Evolutionary conservation across 306 rosid genomes (phyloP), one percentile per base, ranked within the genome.

Genomic region (Carpinus fangiana): DNA sequence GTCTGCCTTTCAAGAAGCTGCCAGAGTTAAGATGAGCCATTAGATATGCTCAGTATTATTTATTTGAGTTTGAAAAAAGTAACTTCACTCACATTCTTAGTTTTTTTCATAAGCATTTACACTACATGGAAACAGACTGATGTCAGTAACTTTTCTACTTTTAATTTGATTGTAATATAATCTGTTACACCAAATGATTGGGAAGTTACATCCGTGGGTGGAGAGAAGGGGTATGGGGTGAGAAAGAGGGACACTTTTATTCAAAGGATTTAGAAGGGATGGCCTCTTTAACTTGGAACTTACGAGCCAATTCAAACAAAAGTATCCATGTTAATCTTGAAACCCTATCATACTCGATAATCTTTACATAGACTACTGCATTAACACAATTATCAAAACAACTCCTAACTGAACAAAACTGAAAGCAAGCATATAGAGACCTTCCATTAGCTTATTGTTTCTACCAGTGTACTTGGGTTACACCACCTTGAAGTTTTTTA

Each of bases 261-360:
- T 10, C 4, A 28, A 12, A 61, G 34, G n/a, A 4, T 61, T 28
- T 12, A 1, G 67, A 61, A 61, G 67, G 67, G 14, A 52, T 2
- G 26, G 34, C 67, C 41, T 61, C 4, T 26, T 28, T 61, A 12
- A 7, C 38, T 26, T n/a, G 7, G 12, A 23, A 6, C 26, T 61
- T 17, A 28, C 8, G 11, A 28, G 67, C 43, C 34, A 71, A 41
- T 21, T 21, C 47, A 60, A 13, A 48, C 23, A 76, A 71, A 26
- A 77, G 80, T 20, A 46, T 70, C 55, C 55, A 47, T 68, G 73
- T 4, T 47, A 70, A 43, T 23, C 57, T 70, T 46, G 10, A 17
- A 47, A 41, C 3, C 9, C 17, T n/a, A 2, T 12, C 0, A 46
- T 8, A 0, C 56, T 12, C 56, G 2, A 47, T 10, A 12, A 34